phyloP scores from a whole-genome alignment of 1,284 basidiomycete species.

The Papiliotrema terrestris region DNA sequence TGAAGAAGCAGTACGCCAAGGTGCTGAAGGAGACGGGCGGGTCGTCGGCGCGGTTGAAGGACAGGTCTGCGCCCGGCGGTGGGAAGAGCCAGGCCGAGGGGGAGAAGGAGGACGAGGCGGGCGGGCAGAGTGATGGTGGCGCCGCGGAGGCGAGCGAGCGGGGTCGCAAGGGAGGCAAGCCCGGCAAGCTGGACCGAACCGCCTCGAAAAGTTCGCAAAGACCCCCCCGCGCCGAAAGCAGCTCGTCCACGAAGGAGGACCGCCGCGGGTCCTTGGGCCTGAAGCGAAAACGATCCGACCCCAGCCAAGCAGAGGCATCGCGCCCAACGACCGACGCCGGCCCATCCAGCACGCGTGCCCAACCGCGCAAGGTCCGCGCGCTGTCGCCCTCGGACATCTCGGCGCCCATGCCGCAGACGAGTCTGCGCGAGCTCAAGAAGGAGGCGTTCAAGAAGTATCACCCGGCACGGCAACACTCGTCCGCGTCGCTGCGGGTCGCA shows the following conservation, averaged over 20 bases:
- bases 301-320: no score
- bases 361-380: slow-evolving; percentile 14
- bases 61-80: slow-evolving; percentile 3
- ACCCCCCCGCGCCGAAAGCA: background rate
- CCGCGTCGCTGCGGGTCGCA: background rate
- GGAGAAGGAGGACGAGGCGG: background rate
- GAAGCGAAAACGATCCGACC: background rate
- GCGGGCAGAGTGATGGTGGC: background rate
- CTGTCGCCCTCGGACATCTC: slow-evolving; percentile 16
- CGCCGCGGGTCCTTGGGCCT: background rate
- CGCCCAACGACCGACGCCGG: no score
- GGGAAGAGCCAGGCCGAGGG: background rate
- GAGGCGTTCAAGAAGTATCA: slow-evolving; percentile 42
- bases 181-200: background rate
- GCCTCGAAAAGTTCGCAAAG: background rate
- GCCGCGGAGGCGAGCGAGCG: background rate
- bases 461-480: slow-evolving; percentile 5
- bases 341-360: background rate
- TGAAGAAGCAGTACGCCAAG: slow-evolving; percentile 54
- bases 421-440: slow-evolving; percentile 31
- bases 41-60: slow-evolving; percentile 30
- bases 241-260: no score
- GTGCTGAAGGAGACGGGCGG: slow-evolving; percentile 51
- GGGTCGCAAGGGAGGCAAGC: background rate
- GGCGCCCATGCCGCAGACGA: slow-evolving; percentile 12